A percentile compares a stretch with the other conserved stretches of the same genome.
Evolutionary conservation across 257 asterid species (phyloP).

Genomic region (Plantago major): DNA sequence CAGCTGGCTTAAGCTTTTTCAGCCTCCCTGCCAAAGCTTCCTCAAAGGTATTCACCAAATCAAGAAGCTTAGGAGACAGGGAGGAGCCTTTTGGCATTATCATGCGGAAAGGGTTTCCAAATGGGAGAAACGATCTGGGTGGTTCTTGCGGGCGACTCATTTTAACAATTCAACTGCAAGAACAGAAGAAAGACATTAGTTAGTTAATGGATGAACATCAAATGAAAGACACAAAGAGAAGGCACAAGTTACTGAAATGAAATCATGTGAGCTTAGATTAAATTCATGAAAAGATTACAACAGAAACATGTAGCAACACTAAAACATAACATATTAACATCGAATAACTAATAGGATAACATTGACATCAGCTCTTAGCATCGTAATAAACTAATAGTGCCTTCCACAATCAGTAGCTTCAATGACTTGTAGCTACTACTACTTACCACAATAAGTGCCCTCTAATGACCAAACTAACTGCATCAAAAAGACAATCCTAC

Average conservation of each 20-base stretch:
- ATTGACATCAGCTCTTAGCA: too few species aligned
- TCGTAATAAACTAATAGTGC: too few species aligned
- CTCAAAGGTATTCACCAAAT: constrained; percentile 61
- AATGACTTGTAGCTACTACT: too few species aligned
- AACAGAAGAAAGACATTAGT: background rate
- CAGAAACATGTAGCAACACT: too few species aligned
- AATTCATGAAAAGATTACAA: too few species aligned
- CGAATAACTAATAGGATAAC: too few species aligned
- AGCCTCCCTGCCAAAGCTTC: constrained; percentile 57
- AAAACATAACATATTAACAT: too few species aligned
- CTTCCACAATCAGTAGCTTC: too few species aligned
- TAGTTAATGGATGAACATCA: background rate
- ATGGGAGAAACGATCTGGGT: constrained; percentile 48
- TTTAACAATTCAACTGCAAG: constrained; percentile 36
- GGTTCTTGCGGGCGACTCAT: constrained; percentile 71
- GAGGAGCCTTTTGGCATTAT: constrained; percentile 53
- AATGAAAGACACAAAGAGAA: background rate
- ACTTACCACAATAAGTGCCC: too few species aligned
- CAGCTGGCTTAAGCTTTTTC: constrained; percentile 52
- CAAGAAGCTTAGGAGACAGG: constrained; percentile 55
- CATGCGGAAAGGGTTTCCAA: constrained; percentile 82
- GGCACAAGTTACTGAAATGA: background rate
- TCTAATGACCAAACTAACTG: too few species aligned
- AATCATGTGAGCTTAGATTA: too few species aligned
- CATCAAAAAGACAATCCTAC: too few species aligned